phyloP scores from a whole-genome alignment of 768 basidiomycete genomes.

The Pisolithus marmoratus region DNA sequence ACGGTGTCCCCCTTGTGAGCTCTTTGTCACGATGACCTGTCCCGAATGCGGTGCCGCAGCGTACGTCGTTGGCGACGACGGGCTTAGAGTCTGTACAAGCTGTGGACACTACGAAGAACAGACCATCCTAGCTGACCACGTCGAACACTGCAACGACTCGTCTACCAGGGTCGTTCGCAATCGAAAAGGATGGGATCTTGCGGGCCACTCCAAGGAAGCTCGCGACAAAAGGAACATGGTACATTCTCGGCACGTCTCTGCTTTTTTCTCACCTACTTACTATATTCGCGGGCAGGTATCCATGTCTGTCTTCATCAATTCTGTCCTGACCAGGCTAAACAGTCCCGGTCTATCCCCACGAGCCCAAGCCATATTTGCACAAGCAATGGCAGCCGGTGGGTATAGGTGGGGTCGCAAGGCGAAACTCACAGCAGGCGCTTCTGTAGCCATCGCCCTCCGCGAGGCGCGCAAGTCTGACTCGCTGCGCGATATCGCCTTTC shows the following conservation, averaged over 20 bases:
- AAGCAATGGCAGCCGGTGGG: slow-evolving; percentile 50
- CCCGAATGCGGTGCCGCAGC: slow-evolving; percentile 43
- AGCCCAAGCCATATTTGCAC: slow-evolving; percentile 62
- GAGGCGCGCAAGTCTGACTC: slow-evolving; percentile 65
- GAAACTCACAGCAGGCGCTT: slow-evolving; percentile 62
- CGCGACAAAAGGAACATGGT: slow-evolving; percentile 62
- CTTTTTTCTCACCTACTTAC: slow-evolving; percentile 11
- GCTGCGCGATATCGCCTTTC: slow-evolving; percentile 61
- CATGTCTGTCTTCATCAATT: slow-evolving; percentile 58
- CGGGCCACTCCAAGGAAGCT: slow-evolving; percentile 62
- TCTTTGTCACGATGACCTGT: slow-evolving; percentile 28
- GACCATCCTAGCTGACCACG: slow-evolving; percentile 49
- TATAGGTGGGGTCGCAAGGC: slow-evolving; percentile 75
- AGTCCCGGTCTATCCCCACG: slow-evolving; percentile 59
- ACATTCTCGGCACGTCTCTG: slow-evolving; percentile 18
- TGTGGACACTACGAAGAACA: slow-evolving; percentile 65
- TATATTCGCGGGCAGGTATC: slow-evolving; percentile 39
- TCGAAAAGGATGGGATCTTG: slow-evolving; percentile 52
- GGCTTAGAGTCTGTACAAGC: slow-evolving; percentile 57
- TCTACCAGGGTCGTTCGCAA: slow-evolving; percentile 47
- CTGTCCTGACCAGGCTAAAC: slow-evolving; percentile 53
- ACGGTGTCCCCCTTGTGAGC: neutral
- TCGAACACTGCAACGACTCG: slow-evolving; percentile 27
- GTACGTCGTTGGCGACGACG: slow-evolving; percentile 52
- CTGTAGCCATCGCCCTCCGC: slow-evolving; percentile 64